These are phyloP conservation scores for Boeremia exigua DNA, from an alignment of 2,329 filamentous ascomycete genomes.

Conservation along the genomic window DNA sequence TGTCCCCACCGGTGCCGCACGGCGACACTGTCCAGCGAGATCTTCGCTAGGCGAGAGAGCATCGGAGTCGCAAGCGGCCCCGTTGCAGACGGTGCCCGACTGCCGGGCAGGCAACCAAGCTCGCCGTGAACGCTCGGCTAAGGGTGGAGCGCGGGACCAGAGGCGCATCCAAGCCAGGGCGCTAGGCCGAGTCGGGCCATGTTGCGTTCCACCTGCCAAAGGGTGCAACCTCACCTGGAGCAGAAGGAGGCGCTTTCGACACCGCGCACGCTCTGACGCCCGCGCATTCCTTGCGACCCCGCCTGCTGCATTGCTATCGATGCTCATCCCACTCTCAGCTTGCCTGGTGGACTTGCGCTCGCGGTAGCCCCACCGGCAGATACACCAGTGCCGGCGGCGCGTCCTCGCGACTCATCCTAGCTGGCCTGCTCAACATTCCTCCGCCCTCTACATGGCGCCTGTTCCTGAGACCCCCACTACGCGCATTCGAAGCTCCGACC, in stretches of 20 bases:
- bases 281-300: slow-evolving; percentile 20
- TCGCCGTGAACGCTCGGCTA: slow-evolving; percentile 13
- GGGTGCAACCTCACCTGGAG: slow-evolving; percentile 23
- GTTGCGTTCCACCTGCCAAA: slow-evolving; percentile 8
- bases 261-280: slow-evolving; percentile 27
- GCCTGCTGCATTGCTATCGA: slow-evolving; percentile 22
- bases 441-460: slow-evolving; percentile 41
- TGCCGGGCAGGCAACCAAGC: background rate
- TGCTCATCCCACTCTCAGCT: slow-evolving; percentile 27
- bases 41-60: background rate
- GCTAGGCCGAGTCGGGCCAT: slow-evolving; percentile 2
- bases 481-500: slow-evolving; percentile 44
- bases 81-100: background rate
- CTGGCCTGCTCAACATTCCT: slow-evolving; percentile 34
- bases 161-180: background rate
- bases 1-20: background rate
- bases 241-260: slow-evolving; percentile 12
- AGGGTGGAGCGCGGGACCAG: slow-evolving; percentile 8
- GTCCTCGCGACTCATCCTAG: slow-evolving; percentile 37
- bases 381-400: slow-evolving; percentile 39
- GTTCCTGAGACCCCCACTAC: slow-evolving; percentile 44
- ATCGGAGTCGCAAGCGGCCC: background rate
- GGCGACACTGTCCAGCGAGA: background rate
- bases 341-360: slow-evolving; percentile 38
- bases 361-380: slow-evolving; percentile 31